Evolutionary conservation across 2,329 filamentous ascomycete genomes (phyloP).

Genomic region (Hypoxylon sp.): DNA sequence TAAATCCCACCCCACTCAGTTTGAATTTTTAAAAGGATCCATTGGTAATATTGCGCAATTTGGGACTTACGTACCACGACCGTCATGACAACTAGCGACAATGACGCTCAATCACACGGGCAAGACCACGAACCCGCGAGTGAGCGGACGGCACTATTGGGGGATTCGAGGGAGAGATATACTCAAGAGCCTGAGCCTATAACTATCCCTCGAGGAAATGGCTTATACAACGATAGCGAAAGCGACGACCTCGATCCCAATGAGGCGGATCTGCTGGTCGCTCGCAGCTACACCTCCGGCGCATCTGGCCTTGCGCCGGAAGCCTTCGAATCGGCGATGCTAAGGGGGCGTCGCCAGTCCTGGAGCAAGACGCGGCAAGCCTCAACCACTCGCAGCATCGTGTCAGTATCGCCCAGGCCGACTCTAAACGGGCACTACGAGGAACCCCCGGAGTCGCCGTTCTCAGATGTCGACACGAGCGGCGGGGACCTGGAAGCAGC

Average conservation of each 20-base stretch:
- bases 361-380: conserved; percentile 40
- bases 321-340: conserved; percentile 58
- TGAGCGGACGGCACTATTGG: conserved; percentile 38
- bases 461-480: conserved; percentile 14
- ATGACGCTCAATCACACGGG: conserved; percentile 8
- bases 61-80: background rate
- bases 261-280: conserved; percentile 57
- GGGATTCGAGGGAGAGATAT: conserved; percentile 9
- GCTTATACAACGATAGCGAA: conserved; percentile 26
- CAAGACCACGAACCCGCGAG: conserved; percentile 16
- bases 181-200: conserved; percentile 25
- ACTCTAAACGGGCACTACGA: conserved; percentile 9
- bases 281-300: conserved; percentile 58
- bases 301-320: conserved; percentile 61
- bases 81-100: conserved; percentile 6
- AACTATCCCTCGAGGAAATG: conserved; percentile 29
- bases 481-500: conserved; percentile 11
- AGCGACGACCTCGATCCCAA: conserved; percentile 48
- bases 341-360: conserved; percentile 55
- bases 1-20: conserved; percentile 1
- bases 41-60: conserved; percentile 9
- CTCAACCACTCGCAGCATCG: conserved; percentile 25
- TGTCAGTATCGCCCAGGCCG: conserved; percentile 28
- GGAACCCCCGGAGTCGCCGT: background rate
- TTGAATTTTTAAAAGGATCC: background rate